phyloP scores from a whole-genome alignment of 768 basidiomycete genomes.

The Pleurotus platypus region DNA sequence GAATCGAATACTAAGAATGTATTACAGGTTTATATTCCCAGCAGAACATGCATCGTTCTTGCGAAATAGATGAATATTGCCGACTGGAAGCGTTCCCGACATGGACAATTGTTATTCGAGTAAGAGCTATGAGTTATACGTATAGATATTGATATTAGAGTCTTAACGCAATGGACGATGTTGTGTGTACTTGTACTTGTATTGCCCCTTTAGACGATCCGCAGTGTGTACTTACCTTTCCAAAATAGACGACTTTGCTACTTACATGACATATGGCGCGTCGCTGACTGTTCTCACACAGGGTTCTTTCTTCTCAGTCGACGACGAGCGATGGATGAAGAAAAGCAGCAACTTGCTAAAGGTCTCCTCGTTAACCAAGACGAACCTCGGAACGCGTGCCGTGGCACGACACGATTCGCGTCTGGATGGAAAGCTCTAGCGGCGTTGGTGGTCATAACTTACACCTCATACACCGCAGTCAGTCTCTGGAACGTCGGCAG shows the following conservation, averaged over 20 bases:
- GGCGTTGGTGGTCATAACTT: not conserved
- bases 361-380: no score
- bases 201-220: no score
- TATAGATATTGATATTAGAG: no score
- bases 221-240: no score
- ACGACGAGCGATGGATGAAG: constrained; percentile 1
- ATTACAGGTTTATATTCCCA: constrained; percentile 67
- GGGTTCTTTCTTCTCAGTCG: not conserved
- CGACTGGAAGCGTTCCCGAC: no score
- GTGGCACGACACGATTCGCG: not conserved
- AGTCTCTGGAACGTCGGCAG: not conserved
- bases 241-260: not conserved
- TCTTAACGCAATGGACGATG: no score
- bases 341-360: not conserved
- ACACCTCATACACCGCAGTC: not conserved
- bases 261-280: not conserved
- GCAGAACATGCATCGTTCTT: constrained; percentile 64
- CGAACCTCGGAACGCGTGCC: no score
- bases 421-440: not conserved
- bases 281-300: not conserved
- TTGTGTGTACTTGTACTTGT: no score
- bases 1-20: no score
- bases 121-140: no score
- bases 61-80: constrained; percentile 29
- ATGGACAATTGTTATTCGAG: no score